Conservation (phyloP, 2,329 filamentous ascomycete genomes). For the Aspergillus eucalypticola region DNA sequence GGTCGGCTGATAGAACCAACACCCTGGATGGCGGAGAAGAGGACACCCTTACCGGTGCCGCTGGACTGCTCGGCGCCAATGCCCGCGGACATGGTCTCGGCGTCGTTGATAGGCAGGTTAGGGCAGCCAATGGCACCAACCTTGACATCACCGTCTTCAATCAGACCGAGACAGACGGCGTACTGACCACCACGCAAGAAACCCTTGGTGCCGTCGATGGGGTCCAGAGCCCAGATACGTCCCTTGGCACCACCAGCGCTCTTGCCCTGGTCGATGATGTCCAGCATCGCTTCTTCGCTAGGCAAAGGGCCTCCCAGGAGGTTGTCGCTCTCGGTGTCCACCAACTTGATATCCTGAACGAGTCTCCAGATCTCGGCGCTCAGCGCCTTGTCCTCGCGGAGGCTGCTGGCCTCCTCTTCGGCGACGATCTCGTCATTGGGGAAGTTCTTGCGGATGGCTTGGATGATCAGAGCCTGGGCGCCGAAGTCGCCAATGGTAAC, state of each 20-base stretch:
- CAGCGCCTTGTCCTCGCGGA: conserved; percentile 70
- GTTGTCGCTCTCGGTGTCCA: conserved; percentile 64
- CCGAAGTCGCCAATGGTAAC: conserved; percentile 98
- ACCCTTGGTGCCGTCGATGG: conserved; percentile 96
- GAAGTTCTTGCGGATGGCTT: conserved; percentile 85
- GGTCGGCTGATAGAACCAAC: conserved; percentile 79
- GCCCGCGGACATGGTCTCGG: conserved; percentile 66
- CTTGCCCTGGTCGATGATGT: conserved; percentile 58
- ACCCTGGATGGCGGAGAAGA: conserved; percentile 81
- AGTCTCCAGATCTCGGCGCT: conserved; percentile 80
- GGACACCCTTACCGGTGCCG: conserved; percentile 74
- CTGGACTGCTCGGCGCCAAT: conserved; percentile 74
- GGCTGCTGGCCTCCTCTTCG: conserved; percentile 84
- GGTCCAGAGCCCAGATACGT: conserved; percentile 92
- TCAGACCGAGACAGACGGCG: conserved; percentile 86
- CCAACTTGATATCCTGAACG: conserved; percentile 70
- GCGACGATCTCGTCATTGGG: conserved; percentile 88
- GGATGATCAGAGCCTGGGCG: conserved; percentile 93
- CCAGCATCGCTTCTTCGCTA: conserved; percentile 62
- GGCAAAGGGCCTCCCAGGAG: conserved; percentile 69
- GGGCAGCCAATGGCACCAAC: conserved; percentile 94
- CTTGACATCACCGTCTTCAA: conserved; percentile 91
- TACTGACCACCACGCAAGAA: conserved; percentile 97
- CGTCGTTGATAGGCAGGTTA: conserved; percentile 87
- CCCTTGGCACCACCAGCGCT: conserved; percentile 43